These are phyloP conservation scores for Diaporthe sp. DNA, from an alignment of 2,329 filamentous ascomycete species.

Conservation along the genomic window DNA sequence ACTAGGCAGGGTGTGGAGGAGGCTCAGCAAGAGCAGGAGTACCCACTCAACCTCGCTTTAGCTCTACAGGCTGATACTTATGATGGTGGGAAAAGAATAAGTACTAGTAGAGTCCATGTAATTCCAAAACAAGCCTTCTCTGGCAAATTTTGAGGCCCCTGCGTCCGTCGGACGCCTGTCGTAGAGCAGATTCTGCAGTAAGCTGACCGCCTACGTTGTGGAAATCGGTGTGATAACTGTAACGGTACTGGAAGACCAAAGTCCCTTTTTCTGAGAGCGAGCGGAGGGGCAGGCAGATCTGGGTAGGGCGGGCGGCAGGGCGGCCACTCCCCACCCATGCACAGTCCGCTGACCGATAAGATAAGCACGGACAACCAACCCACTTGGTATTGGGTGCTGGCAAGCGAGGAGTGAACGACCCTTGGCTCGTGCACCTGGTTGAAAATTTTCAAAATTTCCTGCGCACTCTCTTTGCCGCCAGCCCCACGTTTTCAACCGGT, in stretches of 20 bases:
- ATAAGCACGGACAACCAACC: slow-evolving; percentile 9
- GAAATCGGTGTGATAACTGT: background rate
- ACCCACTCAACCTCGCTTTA: background rate
- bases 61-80: background rate
- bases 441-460: slow-evolving; percentile 41
- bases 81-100: background rate
- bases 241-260: background rate
- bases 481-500: slow-evolving; percentile 39
- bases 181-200: background rate
- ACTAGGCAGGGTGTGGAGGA: background rate
- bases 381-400: background rate
- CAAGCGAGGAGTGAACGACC: background rate
- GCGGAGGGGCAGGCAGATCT: background rate
- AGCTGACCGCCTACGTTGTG: background rate
- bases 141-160: background rate
- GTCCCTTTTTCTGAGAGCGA: background rate
- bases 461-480: slow-evolving; percentile 32
- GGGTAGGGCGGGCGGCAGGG: background rate
- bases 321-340: background rate
- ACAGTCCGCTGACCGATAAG: slow-evolving; percentile 20
- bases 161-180: background rate
- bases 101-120: background rate
- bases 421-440: slow-evolving; percentile 36
- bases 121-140: background rate
- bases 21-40: background rate